These are phyloP conservation scores for Cydonia oblonga DNA, from an alignment of 331 rosid genomes.

Conservation along the genomic window DNA sequence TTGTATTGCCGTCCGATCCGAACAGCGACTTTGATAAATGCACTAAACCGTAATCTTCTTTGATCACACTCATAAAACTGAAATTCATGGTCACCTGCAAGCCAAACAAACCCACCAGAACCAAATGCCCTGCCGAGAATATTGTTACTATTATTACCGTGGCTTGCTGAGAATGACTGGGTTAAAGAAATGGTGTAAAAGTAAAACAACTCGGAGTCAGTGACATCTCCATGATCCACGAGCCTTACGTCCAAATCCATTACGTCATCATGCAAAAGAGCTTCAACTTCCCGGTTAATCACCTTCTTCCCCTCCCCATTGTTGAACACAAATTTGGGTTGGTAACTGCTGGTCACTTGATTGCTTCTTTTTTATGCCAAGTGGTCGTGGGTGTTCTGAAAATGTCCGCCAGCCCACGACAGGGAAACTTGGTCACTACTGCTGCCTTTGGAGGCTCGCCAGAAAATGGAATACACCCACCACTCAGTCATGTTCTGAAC, in stretches of 20 bases:
- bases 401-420: neutral
- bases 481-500: constrained; percentile 32
- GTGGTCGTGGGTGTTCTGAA: neutral
- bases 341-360: neutral
- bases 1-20: neutral
- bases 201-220: constrained; percentile 25
- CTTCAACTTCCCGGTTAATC: neutral
- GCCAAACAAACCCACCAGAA: constrained; percentile 34
- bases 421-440: neutral
- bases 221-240: neutral
- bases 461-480: constrained; percentile 51
- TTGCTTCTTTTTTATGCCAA: neutral
- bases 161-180: neutral
- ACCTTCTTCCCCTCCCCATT: neutral
- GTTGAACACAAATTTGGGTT: neutral
- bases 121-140: constrained; percentile 27
- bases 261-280: neutral
- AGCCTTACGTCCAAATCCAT: neutral
- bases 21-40: constrained; percentile 27
- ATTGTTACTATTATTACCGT: neutral
- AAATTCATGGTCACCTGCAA: constrained; percentile 22
- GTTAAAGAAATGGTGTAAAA: constrained; percentile 19
- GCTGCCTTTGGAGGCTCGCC: constrained; percentile 26
- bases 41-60: constrained; percentile 26
- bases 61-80: constrained; percentile 25